phyloP scores from a whole-genome alignment of 2,329 filamentous ascomycete species.

The Fusarium fujikuroi region DNA sequence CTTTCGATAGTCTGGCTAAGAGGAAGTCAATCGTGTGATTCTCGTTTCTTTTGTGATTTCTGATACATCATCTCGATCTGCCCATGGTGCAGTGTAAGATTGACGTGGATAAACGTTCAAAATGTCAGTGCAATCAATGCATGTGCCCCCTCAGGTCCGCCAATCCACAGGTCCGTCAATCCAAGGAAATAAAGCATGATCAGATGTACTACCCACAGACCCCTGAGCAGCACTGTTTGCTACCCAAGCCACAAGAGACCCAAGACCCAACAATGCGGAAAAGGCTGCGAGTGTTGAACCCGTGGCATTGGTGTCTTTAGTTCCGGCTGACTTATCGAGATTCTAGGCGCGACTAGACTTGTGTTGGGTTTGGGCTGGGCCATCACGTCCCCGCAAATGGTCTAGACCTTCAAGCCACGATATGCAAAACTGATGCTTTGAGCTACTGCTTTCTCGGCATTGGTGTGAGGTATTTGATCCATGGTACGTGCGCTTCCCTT shows the following conservation, averaged over 20 bases:
- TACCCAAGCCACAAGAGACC: background rate
- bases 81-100: background rate
- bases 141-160: background rate
- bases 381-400: constrained; percentile 30
- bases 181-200: background rate
- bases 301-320: background rate
- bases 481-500: background rate
- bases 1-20: background rate
- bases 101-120: background rate
- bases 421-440: background rate
- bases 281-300: background rate
- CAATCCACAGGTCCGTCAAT: background rate
- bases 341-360: background rate
- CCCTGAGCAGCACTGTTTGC: background rate
- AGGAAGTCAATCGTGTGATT: background rate
- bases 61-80: background rate
- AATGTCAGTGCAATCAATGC: background rate
- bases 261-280: background rate
- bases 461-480: background rate
- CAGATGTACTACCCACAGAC: background rate
- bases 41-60: background rate
- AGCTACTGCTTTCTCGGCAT: constrained; percentile 1
- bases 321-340: background rate
- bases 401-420: constrained; percentile 28
- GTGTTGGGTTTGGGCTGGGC: background rate